Evolutionary conservation across 306 rosid genomes (phyloP).

Genomic region (Astragalus membranaceus): DNA sequence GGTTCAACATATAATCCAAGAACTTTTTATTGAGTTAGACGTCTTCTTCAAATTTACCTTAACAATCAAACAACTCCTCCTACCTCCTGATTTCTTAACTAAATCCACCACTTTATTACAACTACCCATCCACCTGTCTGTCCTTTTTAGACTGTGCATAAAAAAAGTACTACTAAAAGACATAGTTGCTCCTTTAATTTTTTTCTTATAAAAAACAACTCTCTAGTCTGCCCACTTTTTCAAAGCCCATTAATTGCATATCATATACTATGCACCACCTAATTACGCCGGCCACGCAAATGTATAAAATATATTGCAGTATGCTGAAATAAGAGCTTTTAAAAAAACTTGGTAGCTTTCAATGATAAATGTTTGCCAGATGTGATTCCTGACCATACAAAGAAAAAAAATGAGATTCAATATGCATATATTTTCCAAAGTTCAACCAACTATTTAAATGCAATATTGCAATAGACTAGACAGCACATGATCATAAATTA

Average conservation of each 20-base stretch:
- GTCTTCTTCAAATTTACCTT: no score
- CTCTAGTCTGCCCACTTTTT: constrained; percentile 1
- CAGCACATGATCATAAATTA: constrained; percentile 22
- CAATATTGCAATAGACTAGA: constrained; percentile 1
- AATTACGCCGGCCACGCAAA: constrained; percentile 21
- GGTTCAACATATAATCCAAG: no score
- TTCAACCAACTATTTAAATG: constrained; percentile 10
- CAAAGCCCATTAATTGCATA: background rate
- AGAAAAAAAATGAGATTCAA: background rate
- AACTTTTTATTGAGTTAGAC: no score
- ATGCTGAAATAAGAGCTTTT: background rate
- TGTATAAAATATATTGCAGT: background rate
- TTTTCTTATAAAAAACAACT: background rate
- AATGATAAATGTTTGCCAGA: constrained; percentile 15
- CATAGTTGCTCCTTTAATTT: background rate
- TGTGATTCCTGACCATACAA: constrained; percentile 14
- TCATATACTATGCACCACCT: constrained; percentile 2
- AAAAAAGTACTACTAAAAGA: no score
- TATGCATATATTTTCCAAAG: background rate
- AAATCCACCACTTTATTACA: no score
- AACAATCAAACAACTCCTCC: no score
- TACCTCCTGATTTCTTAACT: no score
- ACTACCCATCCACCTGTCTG: no score
- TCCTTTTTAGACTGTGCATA: no score
- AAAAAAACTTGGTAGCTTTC: background rate